Percentiles rank a stretch among this genome's conserved stretches.
Conservation (phyloP, 306 rosid species). For the Acacia confusa region DNA sequence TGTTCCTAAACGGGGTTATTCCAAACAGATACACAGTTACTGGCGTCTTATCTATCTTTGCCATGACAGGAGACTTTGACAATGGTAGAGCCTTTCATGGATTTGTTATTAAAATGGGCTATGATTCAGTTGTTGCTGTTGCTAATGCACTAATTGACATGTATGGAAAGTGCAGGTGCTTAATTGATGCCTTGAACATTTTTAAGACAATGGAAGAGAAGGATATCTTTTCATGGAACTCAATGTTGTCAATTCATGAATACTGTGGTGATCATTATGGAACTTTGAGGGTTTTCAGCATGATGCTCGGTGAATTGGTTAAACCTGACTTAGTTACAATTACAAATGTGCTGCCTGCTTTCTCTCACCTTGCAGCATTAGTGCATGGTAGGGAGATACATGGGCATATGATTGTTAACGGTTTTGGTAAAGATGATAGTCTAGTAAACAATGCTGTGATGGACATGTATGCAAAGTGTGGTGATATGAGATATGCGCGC, state of each 20-base stretch:
- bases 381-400: conserved; percentile 80
- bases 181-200: conserved; percentile 51
- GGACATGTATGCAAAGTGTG: conserved; percentile 92
- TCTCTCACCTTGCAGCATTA: conserved; percentile 75
- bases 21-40: conserved; percentile 64
- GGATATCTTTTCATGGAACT: conserved; percentile 88
- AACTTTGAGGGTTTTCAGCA: conserved; percentile 60
- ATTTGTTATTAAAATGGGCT: conserved; percentile 61
- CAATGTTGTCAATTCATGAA: conserved; percentile 66
- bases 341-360: conserved; percentile 68
- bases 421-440: conserved; percentile 46
- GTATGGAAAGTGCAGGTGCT: conserved; percentile 82
- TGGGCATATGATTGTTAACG: conserved; percentile 62
- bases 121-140: conserved; percentile 59
- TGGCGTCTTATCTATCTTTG: conserved; percentile 68
- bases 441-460: conserved; percentile 65
- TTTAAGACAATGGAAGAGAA: conserved; percentile 70
- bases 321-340: conserved; percentile 76
- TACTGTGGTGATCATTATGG: conserved; percentile 56
- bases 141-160: conserved; percentile 77
- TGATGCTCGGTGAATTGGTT: conserved; percentile 57
- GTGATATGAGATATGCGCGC: conserved; percentile 70
- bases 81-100: conserved; percentile 72
- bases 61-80: conserved; percentile 49
- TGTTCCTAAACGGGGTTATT: conserved; percentile 53